Evolutionary conservation across 1,139 yeast species (phyloP).

Genomic region (Meyerozyma guilliermondii): DNA sequence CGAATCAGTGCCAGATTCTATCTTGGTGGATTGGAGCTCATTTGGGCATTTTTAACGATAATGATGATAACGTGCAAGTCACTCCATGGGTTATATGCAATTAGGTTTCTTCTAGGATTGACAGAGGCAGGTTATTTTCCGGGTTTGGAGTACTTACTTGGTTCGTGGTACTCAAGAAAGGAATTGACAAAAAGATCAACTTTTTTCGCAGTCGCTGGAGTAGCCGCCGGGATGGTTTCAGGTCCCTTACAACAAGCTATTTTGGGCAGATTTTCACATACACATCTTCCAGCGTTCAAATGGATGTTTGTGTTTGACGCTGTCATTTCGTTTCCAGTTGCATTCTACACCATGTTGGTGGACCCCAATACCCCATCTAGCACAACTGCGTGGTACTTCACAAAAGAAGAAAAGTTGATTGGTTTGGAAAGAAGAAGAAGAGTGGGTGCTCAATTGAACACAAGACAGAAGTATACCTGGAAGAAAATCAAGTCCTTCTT

Average conservation of each 20-base stretch:
- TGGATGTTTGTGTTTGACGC: slow-evolving; percentile 55
- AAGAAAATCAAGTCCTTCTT: slow-evolving; percentile 35
- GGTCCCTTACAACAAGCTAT: slow-evolving; percentile 46
- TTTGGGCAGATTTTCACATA: slow-evolving; percentile 24
- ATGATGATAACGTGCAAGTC: slow-evolving; percentile 38
- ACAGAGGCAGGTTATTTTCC: slow-evolving; percentile 60
- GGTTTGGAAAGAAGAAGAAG: slow-evolving; percentile 37
- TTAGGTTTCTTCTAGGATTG: slow-evolving; percentile 55
- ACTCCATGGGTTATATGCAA: slow-evolving; percentile 45
- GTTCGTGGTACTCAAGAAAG: slow-evolving; percentile 39
- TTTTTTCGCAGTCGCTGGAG: slow-evolving; percentile 41
- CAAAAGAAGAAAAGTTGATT: slow-evolving; percentile 23
- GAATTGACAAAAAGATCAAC: slow-evolving; percentile 49
- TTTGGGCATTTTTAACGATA: slow-evolving; percentile 56
- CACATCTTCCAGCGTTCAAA: slow-evolving; percentile 37
- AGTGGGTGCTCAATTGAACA: slow-evolving; percentile 41
- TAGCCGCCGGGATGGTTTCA: slow-evolving; percentile 39
- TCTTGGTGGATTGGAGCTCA: slow-evolving; percentile 47
- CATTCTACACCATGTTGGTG: slow-evolving; percentile 34
- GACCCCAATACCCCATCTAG: slow-evolving; percentile 42
- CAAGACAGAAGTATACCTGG: slow-evolving; percentile 39
- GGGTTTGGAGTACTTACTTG: slow-evolving; percentile 48
- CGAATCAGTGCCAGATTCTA: slow-evolving; percentile 50
- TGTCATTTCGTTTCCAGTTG: slow-evolving; percentile 44
- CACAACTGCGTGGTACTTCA: slow-evolving; percentile 34